Evolutionary conservation across 257 asterid genomes (phyloP), one percentile per base, ranked within the genome.

Genomic region (Capsicum pubescens): DNA sequence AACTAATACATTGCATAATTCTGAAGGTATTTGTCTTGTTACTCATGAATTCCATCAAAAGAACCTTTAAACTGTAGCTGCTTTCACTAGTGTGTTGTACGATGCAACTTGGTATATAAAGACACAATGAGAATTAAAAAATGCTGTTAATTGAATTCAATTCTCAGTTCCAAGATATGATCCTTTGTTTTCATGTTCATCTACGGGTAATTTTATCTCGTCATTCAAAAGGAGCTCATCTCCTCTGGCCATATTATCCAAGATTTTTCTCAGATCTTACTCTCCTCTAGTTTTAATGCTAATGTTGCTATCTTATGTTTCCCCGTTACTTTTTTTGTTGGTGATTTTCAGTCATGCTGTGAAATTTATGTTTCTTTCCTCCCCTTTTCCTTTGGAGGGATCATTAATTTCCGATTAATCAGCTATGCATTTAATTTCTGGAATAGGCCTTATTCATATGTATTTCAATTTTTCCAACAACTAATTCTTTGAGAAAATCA

Each of bases 21-120:
- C 84, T 77, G 89, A 82, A 90, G 97, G 97, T 94, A 83, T 71
- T 79, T 84, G 74, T 84, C 21, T 70, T 81, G 76, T 84, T 36
- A 58, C 54, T 66, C 5, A 76, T 26, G 21, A 76, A 50, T 52
- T 54, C 26, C 15, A 26, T 76, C 21, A 77, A 54, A 76, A 26
- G 46, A 76, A 21, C 81, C 63, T 50, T 52, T 52, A 76, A 32
- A 26, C 9, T 2, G 3, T 76, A 77, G 81, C 61, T 76, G 8
- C 81, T 63, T 54, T 54, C 39, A 46, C 39, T 71, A 71, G 64
- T 77, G 46, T 52, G 81, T 14, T 76, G 81, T 52, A 52, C n/a
- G 48, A 76, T 15, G 14, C 52, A 46, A 36, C 46, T 12, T 76
- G 46, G 61, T 21, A 50, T 76, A 76, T 50, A 7, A 35, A 50